Percentiles rank a stretch among this genome's conserved stretches.
Conservation (phyloP, 2,329 filamentous ascomycete species). For the Cercospora nicotianae region DNA sequence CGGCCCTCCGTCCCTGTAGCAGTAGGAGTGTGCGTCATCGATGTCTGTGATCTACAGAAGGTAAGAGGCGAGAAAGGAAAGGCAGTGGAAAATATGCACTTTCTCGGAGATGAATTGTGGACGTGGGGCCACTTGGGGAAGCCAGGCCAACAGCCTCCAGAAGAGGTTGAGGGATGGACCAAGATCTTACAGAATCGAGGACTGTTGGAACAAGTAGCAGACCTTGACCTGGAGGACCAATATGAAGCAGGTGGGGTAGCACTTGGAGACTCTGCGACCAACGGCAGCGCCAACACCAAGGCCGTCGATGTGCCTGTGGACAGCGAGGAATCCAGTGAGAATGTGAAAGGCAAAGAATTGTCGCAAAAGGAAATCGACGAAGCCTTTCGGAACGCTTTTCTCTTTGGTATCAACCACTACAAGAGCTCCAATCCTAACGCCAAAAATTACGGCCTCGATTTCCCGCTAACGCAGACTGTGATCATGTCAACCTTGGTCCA, state of each 20-base stretch:
- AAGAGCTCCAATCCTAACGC: conserved; percentile 56
- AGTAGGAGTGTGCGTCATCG: conserved; percentile 65
- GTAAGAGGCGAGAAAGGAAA: conserved; percentile 64
- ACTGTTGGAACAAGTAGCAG: conserved; percentile 44
- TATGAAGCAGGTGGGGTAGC: conserved; percentile 51
- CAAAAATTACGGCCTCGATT: conserved; percentile 57
- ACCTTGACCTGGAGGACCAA: conserved; percentile 47
- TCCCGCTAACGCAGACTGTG: conserved; percentile 63
- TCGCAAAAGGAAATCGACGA: conserved; percentile 66
- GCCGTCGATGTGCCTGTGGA: conserved; percentile 15
- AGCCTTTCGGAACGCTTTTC: conserved; percentile 63
- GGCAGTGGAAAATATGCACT: conserved; percentile 65
- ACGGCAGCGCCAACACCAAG: conserved; percentile 22
- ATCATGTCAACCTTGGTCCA: conserved; percentile 65
- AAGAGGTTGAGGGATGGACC: conserved; percentile 54
- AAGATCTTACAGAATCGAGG: conserved; percentile 39
- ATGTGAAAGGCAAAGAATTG: conserved; percentile 40
- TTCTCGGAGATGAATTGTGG: conserved; percentile 70
- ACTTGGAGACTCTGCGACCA: conserved; percentile 32
- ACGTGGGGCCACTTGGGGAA: conserved; percentile 58
- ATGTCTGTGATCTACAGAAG: conserved; percentile 56
- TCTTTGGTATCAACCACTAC: conserved; percentile 62
- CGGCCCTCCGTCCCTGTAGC: conserved; percentile 62
- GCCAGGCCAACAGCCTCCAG: conserved; percentile 55
- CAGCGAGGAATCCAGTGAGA: conserved; percentile 22